Percentiles rank a stretch among this genome's conserved stretches.
These are phyloP conservation scores for Rhodotorula diobovata DNA, from an alignment of 768 basidiomycete species.

Conservation along the genomic window DNA sequence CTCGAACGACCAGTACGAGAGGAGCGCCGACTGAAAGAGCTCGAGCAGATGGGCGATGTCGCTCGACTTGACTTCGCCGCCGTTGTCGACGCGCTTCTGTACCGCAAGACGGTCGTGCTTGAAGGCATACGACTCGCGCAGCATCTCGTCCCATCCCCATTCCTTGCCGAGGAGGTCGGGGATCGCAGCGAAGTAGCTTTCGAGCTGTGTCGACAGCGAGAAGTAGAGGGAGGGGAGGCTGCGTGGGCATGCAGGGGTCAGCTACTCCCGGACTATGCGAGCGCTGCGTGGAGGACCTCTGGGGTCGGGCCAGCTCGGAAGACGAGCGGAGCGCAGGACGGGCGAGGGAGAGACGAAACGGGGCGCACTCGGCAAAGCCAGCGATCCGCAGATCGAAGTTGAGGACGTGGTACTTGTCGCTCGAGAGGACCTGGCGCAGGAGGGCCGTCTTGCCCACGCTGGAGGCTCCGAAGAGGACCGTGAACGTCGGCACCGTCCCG, in stretches of 20 bases:
- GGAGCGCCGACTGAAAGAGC: constrained; percentile 70
- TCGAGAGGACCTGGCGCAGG: constrained; percentile 68
- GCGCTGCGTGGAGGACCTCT: too few species aligned
- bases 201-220: constrained; percentile 74
- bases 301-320: too few species aligned
- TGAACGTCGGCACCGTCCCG: not conserved
- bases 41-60: constrained; percentile 81
- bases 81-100: constrained; percentile 58
- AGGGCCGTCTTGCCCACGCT: constrained; percentile 81
- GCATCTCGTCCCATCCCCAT: constrained; percentile 53
- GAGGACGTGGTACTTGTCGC: constrained; percentile 64
- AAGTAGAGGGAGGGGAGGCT: constrained; percentile 63
- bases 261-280: constrained; percentile 62
- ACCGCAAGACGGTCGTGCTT: constrained; percentile 65
- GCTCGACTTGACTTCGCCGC: constrained; percentile 61
- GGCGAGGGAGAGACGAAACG: constrained; percentile 50
- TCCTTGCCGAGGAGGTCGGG: constrained; percentile 62
- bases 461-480: constrained; percentile 27
- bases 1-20: constrained; percentile 69
- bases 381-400: constrained; percentile 45
- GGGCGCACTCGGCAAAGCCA: constrained; percentile 58
- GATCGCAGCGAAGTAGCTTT: constrained; percentile 68
- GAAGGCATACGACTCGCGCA: constrained; percentile 59
- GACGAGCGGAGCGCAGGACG: not conserved
- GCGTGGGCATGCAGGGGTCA: constrained; percentile 50